A percentile compares a stretch with the other conserved stretches of the same genome.
phyloP scores from a whole-genome alignment of 208 protist genomes.

The Trypanosoma brucei region DNA sequence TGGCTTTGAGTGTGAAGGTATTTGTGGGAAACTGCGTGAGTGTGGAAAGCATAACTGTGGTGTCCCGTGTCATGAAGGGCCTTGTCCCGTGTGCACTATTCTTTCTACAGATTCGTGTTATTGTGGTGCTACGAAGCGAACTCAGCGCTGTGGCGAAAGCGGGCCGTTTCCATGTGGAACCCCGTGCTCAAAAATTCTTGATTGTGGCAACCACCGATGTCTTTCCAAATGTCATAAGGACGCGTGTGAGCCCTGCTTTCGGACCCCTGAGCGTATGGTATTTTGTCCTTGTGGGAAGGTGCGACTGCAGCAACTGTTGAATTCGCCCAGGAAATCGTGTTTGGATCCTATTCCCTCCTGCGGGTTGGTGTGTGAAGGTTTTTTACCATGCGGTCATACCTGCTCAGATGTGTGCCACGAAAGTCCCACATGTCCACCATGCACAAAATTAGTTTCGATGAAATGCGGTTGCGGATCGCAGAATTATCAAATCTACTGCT shows the following conservation, averaged over 20 bases:
- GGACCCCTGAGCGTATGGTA: conserved; percentile 40
- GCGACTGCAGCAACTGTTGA: conserved; percentile 29
- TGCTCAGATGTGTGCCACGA: conserved; percentile 82
- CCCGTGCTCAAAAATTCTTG: conserved; percentile 48
- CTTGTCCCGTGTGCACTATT: conserved; percentile 78
- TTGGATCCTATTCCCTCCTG: conserved; percentile 84
- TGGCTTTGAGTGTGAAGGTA: conserved; percentile 68
- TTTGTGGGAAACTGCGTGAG: conserved; percentile 64
- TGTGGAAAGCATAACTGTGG: conserved; percentile 83
- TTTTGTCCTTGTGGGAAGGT: conserved; percentile 62
- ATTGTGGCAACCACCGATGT: conserved; percentile 85
- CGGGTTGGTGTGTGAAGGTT: conserved; percentile 62
- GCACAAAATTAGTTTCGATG: conserved; percentile 44
- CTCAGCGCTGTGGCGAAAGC: conserved; percentile 34
- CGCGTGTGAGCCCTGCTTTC: conserved; percentile 55
- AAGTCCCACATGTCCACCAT: conserved; percentile 65
- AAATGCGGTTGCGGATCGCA: conserved; percentile 65
- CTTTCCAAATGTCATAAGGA: conserved; percentile 70
- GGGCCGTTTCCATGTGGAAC: conserved; percentile 41
- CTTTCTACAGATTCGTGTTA: conserved; percentile 65
- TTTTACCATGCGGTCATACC: conserved; percentile 78
- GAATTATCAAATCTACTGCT: conserved; percentile 56
- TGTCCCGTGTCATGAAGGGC: conserved; percentile 80
- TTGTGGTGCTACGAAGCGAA: conserved; percentile 69
- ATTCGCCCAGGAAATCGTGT: conserved; percentile 46